Conservation (phyloP, 164 flowering plant species). For the Vitis vinifera region ASM3070453v1 NC_081814.1:7505001-7505500, state of each 20-base stretch:
- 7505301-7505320: not conserved
- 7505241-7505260: not conserved
- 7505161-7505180: constrained; percentile 1
- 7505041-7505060: constrained; percentile 73
- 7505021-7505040: constrained; percentile 48
- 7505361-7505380: constrained; percentile 59
- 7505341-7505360: constrained; percentile 53
- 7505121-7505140: constrained; percentile 43
- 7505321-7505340: constrained; percentile 29
- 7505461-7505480: constrained; percentile 41
- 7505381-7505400: constrained; percentile 54
- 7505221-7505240: not conserved
- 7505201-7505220: not conserved
- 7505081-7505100: constrained; percentile 23
- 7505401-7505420: constrained; percentile 34
- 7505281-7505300: not conserved
- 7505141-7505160: constrained; percentile 31
- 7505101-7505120: constrained; percentile 24
- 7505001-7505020: constrained; percentile 35
- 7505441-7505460: constrained; percentile 41
- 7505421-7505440: constrained; percentile 33
- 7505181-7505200: not conserved
- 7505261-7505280: no score
- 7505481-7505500: constrained; percentile 44
- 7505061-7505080: constrained; percentile 52